Conservation (phyloP, 2,329 filamentous ascomycete species). For the Neonectria coccinea region DNA sequence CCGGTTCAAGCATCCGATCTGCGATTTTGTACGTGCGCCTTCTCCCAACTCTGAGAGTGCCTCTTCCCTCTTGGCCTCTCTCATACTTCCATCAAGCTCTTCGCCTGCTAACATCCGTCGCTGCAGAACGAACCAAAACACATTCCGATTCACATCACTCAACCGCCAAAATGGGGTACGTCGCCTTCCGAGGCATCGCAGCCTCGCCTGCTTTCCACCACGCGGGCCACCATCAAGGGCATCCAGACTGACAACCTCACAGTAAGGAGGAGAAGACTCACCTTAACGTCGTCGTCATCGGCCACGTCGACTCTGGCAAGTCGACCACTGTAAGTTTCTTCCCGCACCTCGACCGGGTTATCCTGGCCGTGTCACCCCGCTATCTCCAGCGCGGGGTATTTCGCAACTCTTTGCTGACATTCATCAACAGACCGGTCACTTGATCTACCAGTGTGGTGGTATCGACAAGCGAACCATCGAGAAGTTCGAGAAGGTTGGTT, state of each 20-base stretch:
- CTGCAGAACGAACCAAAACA: constrained; percentile 42
- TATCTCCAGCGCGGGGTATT: constrained; percentile 27
- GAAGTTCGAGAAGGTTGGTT: constrained; percentile 99
- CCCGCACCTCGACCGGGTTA: constrained; percentile 31
- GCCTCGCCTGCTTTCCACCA: not conserved
- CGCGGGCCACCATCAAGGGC: not conserved
- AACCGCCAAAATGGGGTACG: constrained; percentile 53
- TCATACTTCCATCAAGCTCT: constrained; percentile 13
- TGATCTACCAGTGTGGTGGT: constrained; percentile 99
- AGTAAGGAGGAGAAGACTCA: constrained; percentile 95
- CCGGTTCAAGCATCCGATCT: constrained; percentile 59
- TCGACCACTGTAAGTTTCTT: constrained; percentile 86
- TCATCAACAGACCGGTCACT: constrained; percentile 74
- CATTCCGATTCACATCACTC: constrained; percentile 38
- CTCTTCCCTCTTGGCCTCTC: constrained; percentile 18
- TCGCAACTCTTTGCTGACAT: constrained; percentile 40
- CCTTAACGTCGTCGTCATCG: constrained; percentile 98
- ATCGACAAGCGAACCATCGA: constrained; percentile 99
- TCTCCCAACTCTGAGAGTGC: constrained; percentile 17
- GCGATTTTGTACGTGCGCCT: constrained; percentile 53
- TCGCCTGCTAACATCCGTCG: constrained; percentile 35
- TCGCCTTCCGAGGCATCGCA: not conserved
- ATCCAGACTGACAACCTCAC: not conserved
- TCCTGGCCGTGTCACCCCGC: constrained; percentile 29
- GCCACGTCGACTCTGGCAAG: constrained; percentile 99